phyloP scores from a whole-genome alignment of 345 rosid species.

The Cardamine resedifolia region DNA sequence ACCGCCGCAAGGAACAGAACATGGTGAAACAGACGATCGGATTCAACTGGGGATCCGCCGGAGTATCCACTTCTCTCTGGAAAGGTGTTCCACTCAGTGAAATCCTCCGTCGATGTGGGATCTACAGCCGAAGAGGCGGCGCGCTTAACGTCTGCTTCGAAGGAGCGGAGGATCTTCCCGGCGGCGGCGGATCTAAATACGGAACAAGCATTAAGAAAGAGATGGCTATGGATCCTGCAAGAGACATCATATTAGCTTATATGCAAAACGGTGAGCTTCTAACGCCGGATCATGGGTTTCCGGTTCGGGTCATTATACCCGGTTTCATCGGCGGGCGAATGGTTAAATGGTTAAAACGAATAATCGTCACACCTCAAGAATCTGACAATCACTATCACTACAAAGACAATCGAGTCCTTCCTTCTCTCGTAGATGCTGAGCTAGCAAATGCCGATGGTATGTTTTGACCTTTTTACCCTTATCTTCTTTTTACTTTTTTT shows the following conservation, averaged over 20 bases:
- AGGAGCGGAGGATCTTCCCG: constrained; percentile 92
- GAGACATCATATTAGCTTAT: constrained; percentile 82
- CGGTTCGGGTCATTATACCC: constrained; percentile 77
- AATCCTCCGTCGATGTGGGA: constrained; percentile 72
- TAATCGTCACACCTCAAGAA: constrained; percentile 69
- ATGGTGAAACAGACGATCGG: constrained; percentile 83
- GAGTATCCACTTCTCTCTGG: constrained; percentile 83
- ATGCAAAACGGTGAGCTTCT: constrained; percentile 92
- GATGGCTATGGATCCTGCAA: constrained; percentile 75
- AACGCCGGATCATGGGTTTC: constrained; percentile 90
- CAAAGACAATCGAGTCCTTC: constrained; percentile 81
- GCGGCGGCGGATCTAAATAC: constrained; percentile 92
- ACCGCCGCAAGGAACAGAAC: constrained; percentile 91
- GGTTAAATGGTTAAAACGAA: constrained; percentile 92
- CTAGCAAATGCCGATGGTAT: constrained; percentile 86
- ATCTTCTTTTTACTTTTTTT: neutral
- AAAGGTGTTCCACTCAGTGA: constrained; percentile 64
- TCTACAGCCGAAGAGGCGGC: constrained; percentile 54
- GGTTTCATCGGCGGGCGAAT: constrained; percentile 93
- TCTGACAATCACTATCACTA: constrained; percentile 78
- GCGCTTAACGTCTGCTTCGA: constrained; percentile 90
- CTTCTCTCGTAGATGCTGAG: constrained; percentile 85
- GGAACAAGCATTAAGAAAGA: constrained; percentile 77
- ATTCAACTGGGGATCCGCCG: constrained; percentile 94
- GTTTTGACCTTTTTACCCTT: neutral